A percentile compares a stretch with the other conserved stretches of the same genome.
Evolutionary conservation across 129 eudicot species (phyloP).

Genomic region (Logfia minima): DNA sequence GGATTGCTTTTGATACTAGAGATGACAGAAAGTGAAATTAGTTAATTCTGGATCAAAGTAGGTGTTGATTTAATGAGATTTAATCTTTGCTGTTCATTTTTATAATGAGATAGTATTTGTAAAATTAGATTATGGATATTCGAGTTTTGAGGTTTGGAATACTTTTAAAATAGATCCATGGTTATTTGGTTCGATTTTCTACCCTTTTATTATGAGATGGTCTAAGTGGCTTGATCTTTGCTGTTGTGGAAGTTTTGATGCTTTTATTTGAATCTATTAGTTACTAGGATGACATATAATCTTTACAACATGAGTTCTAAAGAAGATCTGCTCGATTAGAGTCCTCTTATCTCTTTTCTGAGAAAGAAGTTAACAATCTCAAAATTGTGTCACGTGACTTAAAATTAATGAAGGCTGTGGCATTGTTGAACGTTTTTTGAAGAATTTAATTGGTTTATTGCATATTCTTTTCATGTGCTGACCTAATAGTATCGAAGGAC

Average conservation of each 20-base stretch:
- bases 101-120: neutral
- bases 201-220: neutral
- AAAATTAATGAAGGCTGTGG: neutral
- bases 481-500: neutral
- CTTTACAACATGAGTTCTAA: neutral
- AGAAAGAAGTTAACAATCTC: neutral
- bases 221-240: too few species aligned
- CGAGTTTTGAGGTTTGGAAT: neutral
- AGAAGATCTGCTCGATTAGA: neutral
- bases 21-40: conserved; percentile 12
- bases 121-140: conserved; percentile 7
- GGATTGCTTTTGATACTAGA: neutral
- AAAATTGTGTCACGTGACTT: neutral
- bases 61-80: conserved; percentile 5
- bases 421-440: neutral
- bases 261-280: too few species aligned
- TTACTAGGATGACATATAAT: too few species aligned
- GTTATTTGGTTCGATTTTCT: neutral
- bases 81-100: neutral
- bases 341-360: neutral
- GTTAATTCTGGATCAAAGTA: neutral
- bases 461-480: neutral
- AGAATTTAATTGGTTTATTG: neutral
- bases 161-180: neutral
- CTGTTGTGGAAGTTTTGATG: too few species aligned